Evolutionary conservation across 2,329 filamentous ascomycete species (phyloP).

Genomic region (Colletotrichum kahawae): DNA sequence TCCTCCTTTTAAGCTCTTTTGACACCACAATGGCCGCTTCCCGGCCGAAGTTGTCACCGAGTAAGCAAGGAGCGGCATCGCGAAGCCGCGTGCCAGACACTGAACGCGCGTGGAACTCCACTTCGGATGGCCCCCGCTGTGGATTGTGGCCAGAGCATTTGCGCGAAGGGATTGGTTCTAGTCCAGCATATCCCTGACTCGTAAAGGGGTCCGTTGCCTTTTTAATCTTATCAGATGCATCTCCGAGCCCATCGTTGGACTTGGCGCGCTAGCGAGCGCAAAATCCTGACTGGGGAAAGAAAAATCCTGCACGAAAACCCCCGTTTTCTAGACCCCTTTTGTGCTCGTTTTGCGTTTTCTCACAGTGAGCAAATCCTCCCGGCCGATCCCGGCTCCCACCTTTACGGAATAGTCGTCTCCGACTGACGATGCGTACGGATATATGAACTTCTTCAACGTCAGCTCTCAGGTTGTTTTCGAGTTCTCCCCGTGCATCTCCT

Average conservation of each 20-base stretch:
- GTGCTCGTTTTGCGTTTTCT: background rate
- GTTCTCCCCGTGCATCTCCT: background rate
- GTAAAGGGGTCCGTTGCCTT: background rate
- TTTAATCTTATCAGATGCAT: slow-evolving; percentile 21
- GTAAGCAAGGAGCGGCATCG: background rate
- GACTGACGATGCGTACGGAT: background rate
- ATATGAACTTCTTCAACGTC: background rate
- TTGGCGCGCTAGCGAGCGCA: slow-evolving; percentile 3
- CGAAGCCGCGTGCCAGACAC: background rate
- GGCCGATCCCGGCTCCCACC: background rate
- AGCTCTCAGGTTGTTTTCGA: background rate
- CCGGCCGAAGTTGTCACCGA: background rate
- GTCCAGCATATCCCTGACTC: slow-evolving; percentile 8
- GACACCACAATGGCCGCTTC: background rate
- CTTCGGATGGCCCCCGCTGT: slow-evolving; percentile 10
- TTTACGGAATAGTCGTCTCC: background rate
- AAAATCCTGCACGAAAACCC: background rate
- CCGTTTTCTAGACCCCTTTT: background rate
- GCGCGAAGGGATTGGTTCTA: background rate
- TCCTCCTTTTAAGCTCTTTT: background rate
- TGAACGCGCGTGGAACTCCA: slow-evolving; percentile 1
- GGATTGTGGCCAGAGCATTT: background rate
- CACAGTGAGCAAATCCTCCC: background rate
- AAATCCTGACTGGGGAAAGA: background rate
- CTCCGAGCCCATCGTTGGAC: background rate